Conservation (phyloP, 177 flowering plant species). For the Telopea speciosissima region DNA sequence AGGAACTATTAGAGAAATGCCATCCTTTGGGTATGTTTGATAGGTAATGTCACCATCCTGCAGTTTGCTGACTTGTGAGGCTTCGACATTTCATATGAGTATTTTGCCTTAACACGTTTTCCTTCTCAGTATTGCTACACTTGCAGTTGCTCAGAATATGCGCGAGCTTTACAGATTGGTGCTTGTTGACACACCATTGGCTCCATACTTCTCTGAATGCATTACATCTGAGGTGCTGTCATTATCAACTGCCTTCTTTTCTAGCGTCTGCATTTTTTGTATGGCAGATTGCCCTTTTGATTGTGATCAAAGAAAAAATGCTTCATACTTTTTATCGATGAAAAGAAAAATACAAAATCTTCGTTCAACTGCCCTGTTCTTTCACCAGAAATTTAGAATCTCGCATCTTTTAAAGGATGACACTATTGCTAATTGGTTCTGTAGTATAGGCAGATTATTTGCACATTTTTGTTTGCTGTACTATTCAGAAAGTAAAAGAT, state of each 20-base stretch:
- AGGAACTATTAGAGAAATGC: constrained; percentile 93
- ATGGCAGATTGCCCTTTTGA: background rate
- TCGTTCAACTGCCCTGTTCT: no score
- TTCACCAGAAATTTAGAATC: no score
- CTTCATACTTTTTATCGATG: background rate
- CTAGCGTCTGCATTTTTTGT: background rate
- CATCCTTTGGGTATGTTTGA: constrained; percentile 99
- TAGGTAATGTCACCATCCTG: constrained; percentile 46
- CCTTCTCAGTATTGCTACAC: constrained; percentile 78
- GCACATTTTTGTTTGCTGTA: background rate
- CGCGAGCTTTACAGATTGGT: constrained; percentile 93
- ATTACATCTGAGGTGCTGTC: constrained; percentile 88
- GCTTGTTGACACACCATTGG: constrained; percentile 97
- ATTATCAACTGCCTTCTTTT: background rate
- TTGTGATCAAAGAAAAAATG: no score
- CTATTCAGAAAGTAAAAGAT: background rate
- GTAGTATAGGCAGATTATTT: background rate
- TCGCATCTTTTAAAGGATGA: background rate
- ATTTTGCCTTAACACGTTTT: constrained; percentile 1
- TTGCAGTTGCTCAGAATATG: constrained; percentile 99
- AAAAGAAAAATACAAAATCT: no score
- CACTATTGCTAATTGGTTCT: background rate
- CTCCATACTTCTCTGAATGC: constrained; percentile 98
- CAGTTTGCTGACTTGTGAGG: background rate
- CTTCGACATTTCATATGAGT: background rate